A percentile compares a stretch with the other conserved stretches of the same genome.
Evolutionary conservation across 805 yeast genomes (phyloP).

Genomic region (Yarrowia bubula): DNA sequence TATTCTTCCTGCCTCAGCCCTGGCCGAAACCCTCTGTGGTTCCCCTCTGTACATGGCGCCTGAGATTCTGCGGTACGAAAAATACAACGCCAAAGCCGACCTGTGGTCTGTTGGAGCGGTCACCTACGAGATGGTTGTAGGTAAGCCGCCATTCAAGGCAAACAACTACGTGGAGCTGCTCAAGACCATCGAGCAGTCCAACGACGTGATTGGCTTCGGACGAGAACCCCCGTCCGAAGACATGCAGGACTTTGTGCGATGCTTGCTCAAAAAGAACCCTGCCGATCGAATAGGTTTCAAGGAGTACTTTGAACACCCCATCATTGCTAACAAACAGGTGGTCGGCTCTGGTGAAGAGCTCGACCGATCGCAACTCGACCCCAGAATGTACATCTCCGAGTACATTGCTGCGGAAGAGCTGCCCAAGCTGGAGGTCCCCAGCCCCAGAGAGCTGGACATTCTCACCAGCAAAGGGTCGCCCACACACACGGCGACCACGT

Average conservation of each 20-base stretch:
- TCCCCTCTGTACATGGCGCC: slow-evolving; percentile 99
- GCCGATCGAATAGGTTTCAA: slow-evolving; percentile 82
- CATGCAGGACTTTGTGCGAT: slow-evolving; percentile 67
- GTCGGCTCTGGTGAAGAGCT: slow-evolving; percentile 46
- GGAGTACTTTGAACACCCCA: slow-evolving; percentile 77
- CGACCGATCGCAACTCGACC: slow-evolving; percentile 66
- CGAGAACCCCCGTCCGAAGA: slow-evolving; percentile 61
- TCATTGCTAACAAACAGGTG: slow-evolving; percentile 49
- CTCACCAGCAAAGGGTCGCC: background rate
- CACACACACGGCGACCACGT: background rate
- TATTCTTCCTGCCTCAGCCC: slow-evolving; percentile 83
- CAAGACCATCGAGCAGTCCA: slow-evolving; percentile 77
- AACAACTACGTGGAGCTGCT: slow-evolving; percentile 87
- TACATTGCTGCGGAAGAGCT: slow-evolving; percentile 45
- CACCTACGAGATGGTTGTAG: slow-evolving; percentile 89
- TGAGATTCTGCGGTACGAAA: slow-evolving; percentile 88
- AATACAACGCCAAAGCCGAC: slow-evolving; percentile 96
- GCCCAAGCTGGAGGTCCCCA: background rate
- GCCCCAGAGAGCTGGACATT: background rate
- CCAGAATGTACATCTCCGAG: slow-evolving; percentile 80
- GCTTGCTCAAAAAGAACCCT: slow-evolving; percentile 78
- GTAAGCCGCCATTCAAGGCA: slow-evolving; percentile 95
- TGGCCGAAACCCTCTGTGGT: slow-evolving; percentile 97
- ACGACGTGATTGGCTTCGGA: slow-evolving; percentile 67
- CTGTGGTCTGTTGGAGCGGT: slow-evolving; percentile 99